Evolutionary conservation across 164 flowering plant genomes (phyloP), one percentile per base, ranked within the genome.

Genomic region (Umbellularia californica): DNA sequence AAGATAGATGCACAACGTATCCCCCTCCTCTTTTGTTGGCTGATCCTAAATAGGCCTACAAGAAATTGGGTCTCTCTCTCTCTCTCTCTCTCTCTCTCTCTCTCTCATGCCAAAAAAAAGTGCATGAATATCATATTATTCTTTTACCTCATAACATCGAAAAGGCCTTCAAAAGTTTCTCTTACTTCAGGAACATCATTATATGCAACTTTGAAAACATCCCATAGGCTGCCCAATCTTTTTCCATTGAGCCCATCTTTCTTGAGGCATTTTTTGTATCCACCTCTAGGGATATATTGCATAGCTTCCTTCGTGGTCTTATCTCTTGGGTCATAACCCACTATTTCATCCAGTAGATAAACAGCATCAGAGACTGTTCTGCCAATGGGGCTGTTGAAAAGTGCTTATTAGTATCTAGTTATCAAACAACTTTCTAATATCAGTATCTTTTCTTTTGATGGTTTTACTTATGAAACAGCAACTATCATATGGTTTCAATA

Each of bases 281-380:
- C 95, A 60, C 92, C 90, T 6, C 13, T 2, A 1, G 95, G 95
- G 19, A 93, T 90, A 77, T 65, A 84, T 30, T 83, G 81, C 0
- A 83, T 33, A 17, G 88, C 87, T 55, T 72, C 75, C 41, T 10
- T 68, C 0, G 95, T 93, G 25, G 87, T 89, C n/a, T 74, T 50
- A 67, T 91, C 95, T 10, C 79, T 71, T 3, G 70, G 47, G 74
- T 93, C 98, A 51, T 70, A 81, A 17, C 96, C 95, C 4, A 79
- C 92, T 50, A 93, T 88, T 41, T 79, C 87, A 60, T 93, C 93
- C 1, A 93, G 87, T 14, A 88, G 88, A 76, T 81, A 72, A 28
- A 85, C 93, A 2, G 93, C 94, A 82, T 93, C 96, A 3, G 89
- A 70, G 1, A 93, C 97, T 5, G 92, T 89, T 83, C 95, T 82